These are phyloP conservation scores for Helotiales sp. DNA, from an alignment of 2,329 filamentous ascomycete species.

Conservation along the genomic window DNA sequence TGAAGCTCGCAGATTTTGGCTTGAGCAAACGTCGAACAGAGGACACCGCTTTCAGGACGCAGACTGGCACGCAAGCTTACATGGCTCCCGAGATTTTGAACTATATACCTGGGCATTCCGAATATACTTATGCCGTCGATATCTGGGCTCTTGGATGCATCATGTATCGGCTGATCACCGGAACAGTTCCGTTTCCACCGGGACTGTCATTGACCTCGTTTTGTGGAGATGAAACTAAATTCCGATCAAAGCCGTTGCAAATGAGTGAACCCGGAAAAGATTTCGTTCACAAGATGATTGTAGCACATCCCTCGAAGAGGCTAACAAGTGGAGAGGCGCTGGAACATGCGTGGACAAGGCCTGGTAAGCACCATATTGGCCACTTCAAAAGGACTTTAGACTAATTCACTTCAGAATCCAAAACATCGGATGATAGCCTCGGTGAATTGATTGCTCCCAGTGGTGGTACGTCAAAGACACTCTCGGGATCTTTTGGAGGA, in stretches of 20 bases:
- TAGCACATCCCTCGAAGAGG: neutral
- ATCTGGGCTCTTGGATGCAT: conserved; percentile 31
- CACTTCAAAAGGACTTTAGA: neutral
- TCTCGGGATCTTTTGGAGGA: neutral
- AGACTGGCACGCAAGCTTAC: conserved; percentile 26
- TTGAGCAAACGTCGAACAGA: conserved; percentile 42
- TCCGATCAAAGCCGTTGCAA: neutral
- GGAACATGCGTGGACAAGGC: conserved; percentile 7
- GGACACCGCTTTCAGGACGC: conserved; percentile 22
- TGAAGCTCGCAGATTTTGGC: conserved; percentile 49
- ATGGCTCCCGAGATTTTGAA: conserved; percentile 32
- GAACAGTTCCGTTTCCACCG: conserved; percentile 21
- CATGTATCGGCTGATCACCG: conserved; percentile 14
- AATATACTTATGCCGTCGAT: conserved; percentile 30
- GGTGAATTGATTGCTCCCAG: neutral
- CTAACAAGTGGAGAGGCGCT: conserved; percentile 6
- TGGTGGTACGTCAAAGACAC: neutral
- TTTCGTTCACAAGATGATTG: conserved; percentile 7
- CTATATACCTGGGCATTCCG: neutral
- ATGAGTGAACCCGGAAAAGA: neutral
- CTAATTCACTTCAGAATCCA: neutral
- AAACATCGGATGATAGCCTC: neutral
- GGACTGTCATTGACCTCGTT: conserved; percentile 9
- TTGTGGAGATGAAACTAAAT: conserved; percentile 4
- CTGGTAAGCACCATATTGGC: neutral